Evolutionary conservation across 805 yeast genomes (phyloP), one percentile per base, ranked within the genome.

Genomic region (Candida boleticola): DNA sequence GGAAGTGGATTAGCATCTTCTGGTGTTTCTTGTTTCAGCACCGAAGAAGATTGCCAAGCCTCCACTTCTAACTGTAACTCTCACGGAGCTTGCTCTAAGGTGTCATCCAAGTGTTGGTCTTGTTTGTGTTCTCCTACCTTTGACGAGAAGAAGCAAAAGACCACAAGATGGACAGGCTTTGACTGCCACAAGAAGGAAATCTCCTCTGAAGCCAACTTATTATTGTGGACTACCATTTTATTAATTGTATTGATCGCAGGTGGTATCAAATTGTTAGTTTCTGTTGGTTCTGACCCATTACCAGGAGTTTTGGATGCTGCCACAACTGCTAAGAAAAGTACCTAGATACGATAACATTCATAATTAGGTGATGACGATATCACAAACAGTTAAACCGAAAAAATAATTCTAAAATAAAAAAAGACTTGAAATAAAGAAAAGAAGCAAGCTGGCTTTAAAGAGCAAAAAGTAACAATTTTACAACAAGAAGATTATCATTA

Each of bases 231-330:
- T 2, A 61, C 75, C 10, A 48, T 83, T 10, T 76, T 72, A 2
- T 59, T 82, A 40, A 37, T 71, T 27, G 61, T 67, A 7, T 60
- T 77, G 17, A 63, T 79, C 36, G 77, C 62, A 29, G 71, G 66
- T 5, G 85, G 83, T 30, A 60, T 82, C 45, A 71, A 74, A 51
- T 70, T 84, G 44, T 62, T 84, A 57, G 58, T 61, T 42, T 56
- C 68, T 29, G 67, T 81, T 46, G 89, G 87, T 16, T 61, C 62
- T 50, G 83, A 80, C 49, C 77, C 81, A 34, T 71, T 83, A 47
- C 89, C 89, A 14, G 87, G 88, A 19, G 80, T 82, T 23, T 73
- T 83, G 51, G 76, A 74, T 47, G 83, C 85, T 31, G 79, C 83
- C 35, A 76, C 81, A 3, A 57, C 63, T 34, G 56, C 68, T 31